phyloP scores from a whole-genome alignment of 192 early-diverging fungal species.

The Backusella liffmaniae region DNA sequence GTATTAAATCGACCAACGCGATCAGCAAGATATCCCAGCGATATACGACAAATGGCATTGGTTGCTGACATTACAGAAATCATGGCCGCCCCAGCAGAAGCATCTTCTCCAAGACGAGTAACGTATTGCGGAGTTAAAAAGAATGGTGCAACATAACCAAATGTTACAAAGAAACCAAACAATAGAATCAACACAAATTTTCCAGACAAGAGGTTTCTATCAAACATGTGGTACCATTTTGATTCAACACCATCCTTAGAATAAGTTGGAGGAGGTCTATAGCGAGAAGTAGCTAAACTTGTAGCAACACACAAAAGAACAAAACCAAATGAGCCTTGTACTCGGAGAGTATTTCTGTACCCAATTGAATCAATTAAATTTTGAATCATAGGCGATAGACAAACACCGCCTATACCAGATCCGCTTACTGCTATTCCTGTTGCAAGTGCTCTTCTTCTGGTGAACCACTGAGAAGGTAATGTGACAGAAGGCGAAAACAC shows the following conservation, averaged over 20 bases:
- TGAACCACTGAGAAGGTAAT: conserved; percentile 66
- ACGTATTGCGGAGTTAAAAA: conserved; percentile 44
- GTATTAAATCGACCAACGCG: conserved; percentile 51
- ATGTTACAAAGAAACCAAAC: conserved; percentile 29
- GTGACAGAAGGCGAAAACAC: conserved; percentile 59
- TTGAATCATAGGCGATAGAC: conserved; percentile 53
- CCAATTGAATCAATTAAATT: conserved; percentile 37
- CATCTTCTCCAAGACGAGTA: conserved; percentile 8
- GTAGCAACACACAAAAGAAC: conserved; percentile 30
- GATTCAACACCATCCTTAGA: neutral
- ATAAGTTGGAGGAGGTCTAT: conserved; percentile 6
- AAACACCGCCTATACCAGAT: conserved; percentile 62
- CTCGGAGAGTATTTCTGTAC: conserved; percentile 37
- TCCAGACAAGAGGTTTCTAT: conserved; percentile 17
- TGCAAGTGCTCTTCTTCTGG: conserved; percentile 52
- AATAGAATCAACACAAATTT: conserved; percentile 17
- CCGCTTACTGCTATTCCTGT: conserved; percentile 68
- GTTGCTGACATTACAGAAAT: conserved; percentile 65
- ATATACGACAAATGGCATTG: conserved; percentile 61
- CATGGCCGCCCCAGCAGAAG: conserved; percentile 46
- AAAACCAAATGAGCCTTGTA: conserved; percentile 38
- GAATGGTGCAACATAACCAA: conserved; percentile 50
- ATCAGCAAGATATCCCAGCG: conserved; percentile 58
- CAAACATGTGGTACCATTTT: conserved; percentile 25
- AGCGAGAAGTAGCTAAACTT: conserved; percentile 17